Evolutionary conservation across 116 monocot species (phyloP).

Genomic region (Iris pallida): DNA sequence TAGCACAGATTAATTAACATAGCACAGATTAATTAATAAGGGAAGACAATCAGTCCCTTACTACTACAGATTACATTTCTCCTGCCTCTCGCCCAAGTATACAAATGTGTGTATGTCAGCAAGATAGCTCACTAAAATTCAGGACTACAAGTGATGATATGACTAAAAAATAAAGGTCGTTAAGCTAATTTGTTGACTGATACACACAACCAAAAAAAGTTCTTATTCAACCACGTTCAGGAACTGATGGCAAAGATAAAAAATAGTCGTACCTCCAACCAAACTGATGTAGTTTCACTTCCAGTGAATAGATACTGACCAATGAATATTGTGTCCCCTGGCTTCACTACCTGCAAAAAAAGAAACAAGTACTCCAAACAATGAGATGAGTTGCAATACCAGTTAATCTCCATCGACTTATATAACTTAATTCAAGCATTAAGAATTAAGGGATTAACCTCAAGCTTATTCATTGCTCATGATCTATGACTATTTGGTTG

Average conservation of each 20-base stretch:
- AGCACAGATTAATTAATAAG: background rate
- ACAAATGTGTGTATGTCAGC: background rate
- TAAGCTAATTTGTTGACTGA: too few species aligned
- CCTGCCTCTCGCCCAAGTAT: background rate
- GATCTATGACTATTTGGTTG: too few species aligned
- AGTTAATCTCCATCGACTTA: too few species aligned
- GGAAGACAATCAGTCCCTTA: background rate
- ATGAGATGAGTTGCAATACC: constrained; percentile 1
- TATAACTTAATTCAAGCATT: too few species aligned
- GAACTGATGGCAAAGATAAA: background rate
- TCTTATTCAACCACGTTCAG: too few species aligned
- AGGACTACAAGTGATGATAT: background rate
- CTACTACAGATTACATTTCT: background rate
- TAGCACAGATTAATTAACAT: background rate
- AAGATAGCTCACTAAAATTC: background rate
- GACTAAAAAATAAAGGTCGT: too few species aligned
- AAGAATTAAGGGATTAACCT: too few species aligned
- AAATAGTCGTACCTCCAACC: constrained; percentile 71
- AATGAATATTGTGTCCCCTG: constrained; percentile 88
- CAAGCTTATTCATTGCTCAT: too few species aligned
- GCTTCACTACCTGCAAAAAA: constrained; percentile 71
- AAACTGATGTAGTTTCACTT: constrained; percentile 93
- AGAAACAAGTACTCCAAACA: background rate
- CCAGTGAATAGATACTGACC: constrained; percentile 97
- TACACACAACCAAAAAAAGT: too few species aligned